Conservation (phyloP, 2,329 filamentous ascomycete species). For the Cladophialophora bantiana region DNA sequence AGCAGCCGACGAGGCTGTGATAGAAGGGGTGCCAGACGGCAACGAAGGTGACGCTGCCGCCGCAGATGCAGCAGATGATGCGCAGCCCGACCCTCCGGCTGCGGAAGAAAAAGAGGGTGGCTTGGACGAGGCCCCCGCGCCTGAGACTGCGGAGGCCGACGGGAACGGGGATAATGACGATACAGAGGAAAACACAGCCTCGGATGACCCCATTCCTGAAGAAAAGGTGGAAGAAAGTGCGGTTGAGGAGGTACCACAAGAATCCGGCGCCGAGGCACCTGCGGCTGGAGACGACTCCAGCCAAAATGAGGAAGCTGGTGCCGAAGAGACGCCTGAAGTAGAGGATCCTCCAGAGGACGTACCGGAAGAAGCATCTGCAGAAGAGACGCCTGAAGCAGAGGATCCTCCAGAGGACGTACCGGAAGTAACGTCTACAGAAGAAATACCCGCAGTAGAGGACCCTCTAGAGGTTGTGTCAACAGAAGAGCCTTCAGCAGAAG, state of each 20-base stretch:
- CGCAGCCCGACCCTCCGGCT: conserved; percentile 14
- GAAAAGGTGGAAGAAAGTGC: conserved; percentile 2
- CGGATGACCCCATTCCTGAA: background rate
- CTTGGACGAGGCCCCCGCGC: background rate
- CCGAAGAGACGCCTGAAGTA: conserved; percentile 35
- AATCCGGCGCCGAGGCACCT: conserved; percentile 21
- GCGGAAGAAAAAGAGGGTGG: conserved; percentile 26
- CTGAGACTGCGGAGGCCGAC: background rate
- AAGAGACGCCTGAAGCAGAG: conserved; percentile 30
- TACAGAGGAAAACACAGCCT: background rate
- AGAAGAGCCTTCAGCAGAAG: conserved; percentile 14
- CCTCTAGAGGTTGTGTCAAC: conserved; percentile 20
- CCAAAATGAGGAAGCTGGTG: conserved; percentile 32
- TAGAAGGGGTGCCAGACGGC: conserved; percentile 8
- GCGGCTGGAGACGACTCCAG: conserved; percentile 23
- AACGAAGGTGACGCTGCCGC: conserved; percentile 11
- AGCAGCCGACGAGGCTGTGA: conserved; percentile 15
- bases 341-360: conserved; percentile 25
- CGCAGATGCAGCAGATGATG: conserved; percentile 27
- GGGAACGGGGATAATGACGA: background rate
- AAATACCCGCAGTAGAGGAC: conserved; percentile 26
- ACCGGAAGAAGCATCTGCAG: conserved; percentile 37
- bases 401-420: conserved; percentile 22
- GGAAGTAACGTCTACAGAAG: conserved; percentile 38
- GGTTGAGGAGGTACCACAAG: conserved; percentile 16